These are phyloP conservation scores for Termitomyces sp. DNA, from an alignment of 768 basidiomycete genomes.

Conservation along the genomic window DNA sequence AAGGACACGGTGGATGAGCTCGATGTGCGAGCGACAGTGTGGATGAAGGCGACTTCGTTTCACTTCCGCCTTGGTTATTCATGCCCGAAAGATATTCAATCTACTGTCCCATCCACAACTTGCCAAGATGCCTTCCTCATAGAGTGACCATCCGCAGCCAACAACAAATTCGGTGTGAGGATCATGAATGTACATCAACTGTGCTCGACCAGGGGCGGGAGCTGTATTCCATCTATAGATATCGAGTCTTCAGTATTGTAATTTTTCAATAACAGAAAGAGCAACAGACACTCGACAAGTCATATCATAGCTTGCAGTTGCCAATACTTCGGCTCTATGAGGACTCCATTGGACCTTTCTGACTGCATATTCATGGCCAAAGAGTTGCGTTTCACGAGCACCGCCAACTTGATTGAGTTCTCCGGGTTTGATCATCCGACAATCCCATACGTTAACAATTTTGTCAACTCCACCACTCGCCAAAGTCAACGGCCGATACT, in stretches of 20 bases:
- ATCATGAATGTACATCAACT: constrained; percentile 70
- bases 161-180: constrained; percentile 94
- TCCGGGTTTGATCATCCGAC: constrained; percentile 70
- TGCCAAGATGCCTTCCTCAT: constrained; percentile 80
- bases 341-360: constrained; percentile 89
- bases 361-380: constrained; percentile 89
- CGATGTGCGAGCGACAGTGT: neutral
- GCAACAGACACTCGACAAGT: constrained; percentile 78
- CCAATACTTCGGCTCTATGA: constrained; percentile 65
- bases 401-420: constrained; percentile 61
- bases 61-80: constrained; percentile 7
- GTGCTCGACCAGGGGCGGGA: constrained; percentile 41
- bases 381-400: constrained; percentile 60
- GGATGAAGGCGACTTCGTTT: neutral
- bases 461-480: constrained; percentile 82
- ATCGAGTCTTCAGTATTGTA: neutral
- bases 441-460: constrained; percentile 75
- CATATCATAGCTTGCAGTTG: constrained; percentile 88
- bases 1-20: neutral
- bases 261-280: constrained; percentile 1
- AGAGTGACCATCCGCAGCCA: constrained; percentile 89
- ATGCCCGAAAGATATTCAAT: constrained; percentile 69
- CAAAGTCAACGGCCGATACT: constrained; percentile 74
- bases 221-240: constrained; percentile 67
- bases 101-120: constrained; percentile 92